phyloP scores from a whole-genome alignment of 495 filamentous ascomycete genomes.

The Hypoxylon perforatum region DNA sequence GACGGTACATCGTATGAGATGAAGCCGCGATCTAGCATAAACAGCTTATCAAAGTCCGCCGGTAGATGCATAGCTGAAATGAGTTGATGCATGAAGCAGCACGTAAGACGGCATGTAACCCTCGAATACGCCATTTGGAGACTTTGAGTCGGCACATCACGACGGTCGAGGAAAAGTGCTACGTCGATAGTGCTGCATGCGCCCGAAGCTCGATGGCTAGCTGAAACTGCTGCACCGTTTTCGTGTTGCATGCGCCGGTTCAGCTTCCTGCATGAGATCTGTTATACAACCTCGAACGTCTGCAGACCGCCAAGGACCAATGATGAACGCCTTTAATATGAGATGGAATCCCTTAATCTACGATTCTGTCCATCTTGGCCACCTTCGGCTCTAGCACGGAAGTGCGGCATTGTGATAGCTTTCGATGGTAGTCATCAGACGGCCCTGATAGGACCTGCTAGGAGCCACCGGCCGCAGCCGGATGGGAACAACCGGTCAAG shows the following conservation, averaged over 20 bases:
- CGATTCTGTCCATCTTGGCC: not conserved
- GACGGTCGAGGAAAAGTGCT: no score
- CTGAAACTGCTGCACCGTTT: not conserved
- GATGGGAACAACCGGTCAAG: not conserved
- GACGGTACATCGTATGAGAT: not conserved
- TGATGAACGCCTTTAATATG: not conserved
- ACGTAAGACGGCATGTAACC: conserved; percentile 1
- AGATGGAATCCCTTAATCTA: not conserved
- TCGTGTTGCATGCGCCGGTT: not conserved
- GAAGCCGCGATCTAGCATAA: not conserved
- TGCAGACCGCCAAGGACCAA: not conserved
- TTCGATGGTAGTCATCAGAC: not conserved
- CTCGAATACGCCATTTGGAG: not conserved
- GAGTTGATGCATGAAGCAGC: not conserved
- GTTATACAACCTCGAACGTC: not conserved
- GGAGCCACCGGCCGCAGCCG: not conserved
- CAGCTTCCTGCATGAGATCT: not conserved
- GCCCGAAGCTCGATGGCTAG: not conserved
- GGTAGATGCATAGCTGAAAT: not conserved
- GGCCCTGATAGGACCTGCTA: not conserved
- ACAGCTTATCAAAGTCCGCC: not conserved
- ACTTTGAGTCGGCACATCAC: not conserved
- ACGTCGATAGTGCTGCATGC: no score
- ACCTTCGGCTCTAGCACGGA: not conserved
- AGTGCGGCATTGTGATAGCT: not conserved